Evolutionary conservation across 371 early-diverging fungal species (phyloP).

Genomic region (Mortierella sp.): DNA sequence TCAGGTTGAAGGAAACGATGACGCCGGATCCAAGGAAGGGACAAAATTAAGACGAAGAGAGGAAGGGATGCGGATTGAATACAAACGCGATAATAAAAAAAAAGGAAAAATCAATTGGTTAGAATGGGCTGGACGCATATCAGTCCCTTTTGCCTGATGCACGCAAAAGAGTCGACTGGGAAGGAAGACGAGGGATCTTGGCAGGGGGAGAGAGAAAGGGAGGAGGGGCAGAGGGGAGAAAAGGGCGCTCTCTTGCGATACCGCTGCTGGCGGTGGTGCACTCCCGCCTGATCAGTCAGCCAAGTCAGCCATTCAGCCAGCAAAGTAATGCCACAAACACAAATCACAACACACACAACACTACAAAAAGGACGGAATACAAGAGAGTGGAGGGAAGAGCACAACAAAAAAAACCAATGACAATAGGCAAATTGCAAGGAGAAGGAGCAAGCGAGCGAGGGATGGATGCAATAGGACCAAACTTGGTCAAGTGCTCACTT

Average conservation of each 20-base stretch:
- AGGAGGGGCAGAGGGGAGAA: background rate
- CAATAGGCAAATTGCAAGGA: background rate
- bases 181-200: background rate
- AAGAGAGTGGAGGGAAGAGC: background rate
- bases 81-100: background rate
- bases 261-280: background rate
- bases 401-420: conserved; percentile 1
- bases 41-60: background rate
- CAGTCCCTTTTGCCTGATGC: background rate
- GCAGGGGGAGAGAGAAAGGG: background rate
- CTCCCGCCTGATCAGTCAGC: background rate
- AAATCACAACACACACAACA: background rate
- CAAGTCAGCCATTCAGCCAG: background rate
- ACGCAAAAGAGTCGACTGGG: background rate
- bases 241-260: background rate
- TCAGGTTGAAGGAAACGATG: background rate
- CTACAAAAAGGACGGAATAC: background rate
- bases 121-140: background rate
- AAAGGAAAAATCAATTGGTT: background rate
- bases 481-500: conserved; percentile 1
- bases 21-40: background rate
- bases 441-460: background rate
- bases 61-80: background rate
- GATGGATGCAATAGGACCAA: background rate
- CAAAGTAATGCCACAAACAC: background rate